A percentile compares a stretch with the other conserved stretches of the same genome.
Evolutionary conservation across 2,329 filamentous ascomycete genomes (phyloP).

Genomic region (Claviceps spartinae): DNA sequence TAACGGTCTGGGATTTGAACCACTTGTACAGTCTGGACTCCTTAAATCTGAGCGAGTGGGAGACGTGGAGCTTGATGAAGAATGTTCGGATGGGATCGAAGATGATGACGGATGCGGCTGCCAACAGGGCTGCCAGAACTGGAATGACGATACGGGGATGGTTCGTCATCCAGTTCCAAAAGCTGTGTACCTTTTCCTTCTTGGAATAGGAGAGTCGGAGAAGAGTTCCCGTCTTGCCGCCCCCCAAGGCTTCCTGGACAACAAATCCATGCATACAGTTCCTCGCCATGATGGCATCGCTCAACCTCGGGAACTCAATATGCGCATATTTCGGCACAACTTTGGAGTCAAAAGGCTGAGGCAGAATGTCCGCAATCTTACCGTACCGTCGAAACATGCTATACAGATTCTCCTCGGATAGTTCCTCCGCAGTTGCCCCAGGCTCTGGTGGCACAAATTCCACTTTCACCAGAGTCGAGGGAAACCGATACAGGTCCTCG

Average conservation of each 20-base stretch:
- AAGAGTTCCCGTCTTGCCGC: constrained; percentile 61
- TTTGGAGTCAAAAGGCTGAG: constrained; percentile 78
- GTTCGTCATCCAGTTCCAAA: constrained; percentile 74
- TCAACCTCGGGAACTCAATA: constrained; percentile 59
- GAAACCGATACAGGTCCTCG: constrained; percentile 77
- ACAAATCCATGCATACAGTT: constrained; percentile 84
- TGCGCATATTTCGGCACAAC: constrained; percentile 66
- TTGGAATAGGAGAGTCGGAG: constrained; percentile 76
- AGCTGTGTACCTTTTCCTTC: constrained; percentile 60
- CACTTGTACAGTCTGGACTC: constrained; percentile 65
- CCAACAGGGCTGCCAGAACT: constrained; percentile 63
- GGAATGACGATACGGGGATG: constrained; percentile 87
- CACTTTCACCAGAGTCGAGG: constrained; percentile 60
- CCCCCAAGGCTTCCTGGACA: constrained; percentile 54
- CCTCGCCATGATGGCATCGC: constrained; percentile 73
- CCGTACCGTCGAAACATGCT: constrained; percentile 80
- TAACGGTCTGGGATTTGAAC: constrained; percentile 52
- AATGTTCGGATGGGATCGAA: constrained; percentile 93
- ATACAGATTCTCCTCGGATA: constrained; percentile 79
- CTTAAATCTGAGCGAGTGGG: constrained; percentile 58
- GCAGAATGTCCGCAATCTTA: constrained; percentile 73
- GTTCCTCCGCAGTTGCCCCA: constrained; percentile 58
- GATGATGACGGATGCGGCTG: constrained; percentile 69
- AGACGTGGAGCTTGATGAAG: constrained; percentile 81
- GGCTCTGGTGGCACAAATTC: constrained; percentile 69